phyloP scores from a whole-genome alignment of 768 basidiomycete species.

The Lenzites betulinus region DNA sequence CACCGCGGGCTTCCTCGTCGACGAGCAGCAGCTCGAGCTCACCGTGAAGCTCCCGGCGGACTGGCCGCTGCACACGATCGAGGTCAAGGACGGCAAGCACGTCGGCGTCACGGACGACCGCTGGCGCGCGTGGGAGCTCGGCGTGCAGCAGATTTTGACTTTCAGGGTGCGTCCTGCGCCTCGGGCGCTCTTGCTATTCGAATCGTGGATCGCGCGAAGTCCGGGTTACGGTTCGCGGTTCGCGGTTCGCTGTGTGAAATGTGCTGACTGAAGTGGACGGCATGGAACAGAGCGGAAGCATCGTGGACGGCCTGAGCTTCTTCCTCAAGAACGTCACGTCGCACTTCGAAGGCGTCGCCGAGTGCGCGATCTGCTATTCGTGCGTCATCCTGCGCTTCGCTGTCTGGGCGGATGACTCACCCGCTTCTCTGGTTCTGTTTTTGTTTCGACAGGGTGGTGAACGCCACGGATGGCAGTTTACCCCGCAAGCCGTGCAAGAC shows the following conservation, averaged over 20 bases:
- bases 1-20: conserved; percentile 80
- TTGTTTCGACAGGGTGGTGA: conserved; percentile 68
- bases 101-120: conserved; percentile 88
- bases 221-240: too few species aligned
- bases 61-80: conserved; percentile 88
- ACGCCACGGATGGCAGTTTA: conserved; percentile 82
- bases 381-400: conserved; percentile 40
- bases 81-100: conserved; percentile 80
- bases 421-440: neutral
- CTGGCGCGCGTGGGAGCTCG: conserved; percentile 94
- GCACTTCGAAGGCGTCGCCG: conserved; percentile 94
- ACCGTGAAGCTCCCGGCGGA: conserved; percentile 82
- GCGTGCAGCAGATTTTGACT: conserved; percentile 88
- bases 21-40: conserved; percentile 93
- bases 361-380: conserved; percentile 97
- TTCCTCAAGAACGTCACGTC: conserved; percentile 94
- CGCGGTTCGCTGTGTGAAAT: too few species aligned
- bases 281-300: conserved; percentile 72
- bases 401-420: neutral
- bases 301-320: conserved; percentile 82
- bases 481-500: conserved; percentile 93
- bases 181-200: too few species aligned
- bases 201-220: too few species aligned
- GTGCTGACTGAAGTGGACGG: neutral
- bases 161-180: conserved; percentile 70